Evolutionary conservation across 2,329 filamentous ascomycete genomes (phyloP).

Genomic region (Microdochium nivale): DNA sequence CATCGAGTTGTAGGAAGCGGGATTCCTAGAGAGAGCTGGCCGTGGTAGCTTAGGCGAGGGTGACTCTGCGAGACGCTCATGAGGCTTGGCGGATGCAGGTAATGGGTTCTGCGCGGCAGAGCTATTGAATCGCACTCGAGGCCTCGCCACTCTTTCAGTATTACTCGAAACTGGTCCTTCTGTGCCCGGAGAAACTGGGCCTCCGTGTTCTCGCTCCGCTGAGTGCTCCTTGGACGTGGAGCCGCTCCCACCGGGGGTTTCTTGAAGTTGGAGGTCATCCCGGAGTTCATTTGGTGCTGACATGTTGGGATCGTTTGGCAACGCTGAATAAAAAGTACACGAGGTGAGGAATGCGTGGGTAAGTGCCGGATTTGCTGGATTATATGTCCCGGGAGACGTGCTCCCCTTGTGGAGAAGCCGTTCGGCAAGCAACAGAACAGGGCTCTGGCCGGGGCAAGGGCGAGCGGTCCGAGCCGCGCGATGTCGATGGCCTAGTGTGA

Average conservation of each 20-base stretch:
- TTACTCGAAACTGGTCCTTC: background rate
- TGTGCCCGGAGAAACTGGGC: background rate
- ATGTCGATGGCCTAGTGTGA: background rate
- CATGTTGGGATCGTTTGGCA: background rate
- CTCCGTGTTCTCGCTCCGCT: background rate
- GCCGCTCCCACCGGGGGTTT: background rate
- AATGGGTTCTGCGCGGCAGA: slow-evolving; percentile 20
- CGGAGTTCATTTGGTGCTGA: background rate
- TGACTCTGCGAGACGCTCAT: slow-evolving; percentile 1
- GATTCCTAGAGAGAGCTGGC: slow-evolving; percentile 27
- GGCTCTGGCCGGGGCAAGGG: too few relatives aligned
- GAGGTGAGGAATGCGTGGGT: background rate
- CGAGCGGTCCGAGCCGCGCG: too few relatives aligned
- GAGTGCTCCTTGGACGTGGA: background rate
- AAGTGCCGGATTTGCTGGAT: background rate
- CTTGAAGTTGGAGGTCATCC: background rate
- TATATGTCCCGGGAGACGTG: too few relatives aligned
- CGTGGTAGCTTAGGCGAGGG: slow-evolving; percentile 14
- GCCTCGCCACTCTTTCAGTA: slow-evolving; percentile 12
- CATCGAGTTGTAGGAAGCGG: slow-evolving; percentile 22
- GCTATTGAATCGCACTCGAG: slow-evolving; percentile 31
- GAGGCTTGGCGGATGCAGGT: slow-evolving; percentile 5
- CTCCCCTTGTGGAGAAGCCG: too few relatives aligned
- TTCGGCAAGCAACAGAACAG: too few relatives aligned
- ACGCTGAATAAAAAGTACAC: background rate